Base-by-base conservation (phyloP, 306 rosid species). In the Abrus pulchellus region DNA sequence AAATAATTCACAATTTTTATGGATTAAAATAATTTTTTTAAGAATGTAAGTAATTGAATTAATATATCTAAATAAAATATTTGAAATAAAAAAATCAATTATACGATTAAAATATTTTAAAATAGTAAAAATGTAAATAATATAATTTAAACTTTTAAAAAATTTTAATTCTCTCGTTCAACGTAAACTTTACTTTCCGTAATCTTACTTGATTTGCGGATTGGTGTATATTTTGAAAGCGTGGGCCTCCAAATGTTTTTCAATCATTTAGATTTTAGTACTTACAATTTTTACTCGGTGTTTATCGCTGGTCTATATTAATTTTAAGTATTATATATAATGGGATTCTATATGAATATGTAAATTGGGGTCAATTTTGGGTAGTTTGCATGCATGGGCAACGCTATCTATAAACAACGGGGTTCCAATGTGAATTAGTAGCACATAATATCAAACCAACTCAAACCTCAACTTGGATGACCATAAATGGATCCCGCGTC, bases 401-500 rank as follows among this genome's bases (percentile, higher is more conserved):
- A 8, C 13, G 27, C 30, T 43, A 20, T 27, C 1, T 74, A 74
- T 43, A 75, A 30, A 60, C 27, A 43, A 74, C 2, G 20, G 34
- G 59, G 3, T 45, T n/a, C 43, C 3, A 36, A 59, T 75, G 48
- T 38, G 40, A 72, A 75, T 62, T 50, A 38, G 71, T 28, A 60
- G 43, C 73, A 70, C 5, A 61, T 68, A 8, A 20, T 68, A 28
- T 28, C 5, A 38, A 61, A 72, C 30, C 29, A 57, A 74, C 48
- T 34, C 57, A 60, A 75, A 43, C 79, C 83, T 54, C 65, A 67
- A 28, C 72, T 61, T 78, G 56, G 45, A 61, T 75, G 33, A 34
- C 87, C 72, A 77, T 75, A 78, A 83, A 71, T 55, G 76, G 89
- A 80, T 68, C 40, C 74, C 80, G 75, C 45, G 40, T 78, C 65